Evolutionary conservation across 257 asterid genomes (phyloP), one percentile per base, ranked within the genome.

Genomic region (Ligustrum vulgare): DNA sequence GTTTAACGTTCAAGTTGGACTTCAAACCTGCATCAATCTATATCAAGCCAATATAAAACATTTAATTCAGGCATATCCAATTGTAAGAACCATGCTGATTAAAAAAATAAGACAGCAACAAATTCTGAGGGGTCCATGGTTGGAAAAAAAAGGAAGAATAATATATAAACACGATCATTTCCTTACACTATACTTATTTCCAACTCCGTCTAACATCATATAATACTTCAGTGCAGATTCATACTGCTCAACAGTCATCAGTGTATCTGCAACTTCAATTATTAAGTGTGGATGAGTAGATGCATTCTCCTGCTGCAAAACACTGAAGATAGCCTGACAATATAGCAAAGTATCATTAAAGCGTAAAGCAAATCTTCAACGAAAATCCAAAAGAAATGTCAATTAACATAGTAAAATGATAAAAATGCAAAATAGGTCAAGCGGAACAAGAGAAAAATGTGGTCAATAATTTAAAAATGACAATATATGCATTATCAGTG

Each of bases 151-250:
- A 23, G 45, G 33, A 47, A 72, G 23, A 58, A 75, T 32, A 73
- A 32, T 23, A 75, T 54, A 47, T 45, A 72, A 70, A 63, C 31
- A 60, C 16, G 10, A 58, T 2, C 63, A 65, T 75, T 70, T 58
- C 37, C 85, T 79, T 79, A 84, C 89, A 70, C 84, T 85, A 73
- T 82, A 70, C 82, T 85, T 80, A 34, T 83, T 77, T 34, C 80
- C 82, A 72, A 75, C 84, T 58, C 86, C 87, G 60, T 82, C 82
- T 76, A 92, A 71, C 86, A 87, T 87, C 90, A 77, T 75, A 81
- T 92, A 92, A 87, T 90, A 92, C 79, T 80, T 88, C 64, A 88
- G 79, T 69, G 96, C 91, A 32, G 86, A 80, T 70, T 84, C 93
- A 79, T 78, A 73, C 51, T 84, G 84, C 83, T 80, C 89, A 41